Conservation (phyloP, 2,329 filamentous ascomycete genomes). For the Alternaria brassicicola region DNA sequence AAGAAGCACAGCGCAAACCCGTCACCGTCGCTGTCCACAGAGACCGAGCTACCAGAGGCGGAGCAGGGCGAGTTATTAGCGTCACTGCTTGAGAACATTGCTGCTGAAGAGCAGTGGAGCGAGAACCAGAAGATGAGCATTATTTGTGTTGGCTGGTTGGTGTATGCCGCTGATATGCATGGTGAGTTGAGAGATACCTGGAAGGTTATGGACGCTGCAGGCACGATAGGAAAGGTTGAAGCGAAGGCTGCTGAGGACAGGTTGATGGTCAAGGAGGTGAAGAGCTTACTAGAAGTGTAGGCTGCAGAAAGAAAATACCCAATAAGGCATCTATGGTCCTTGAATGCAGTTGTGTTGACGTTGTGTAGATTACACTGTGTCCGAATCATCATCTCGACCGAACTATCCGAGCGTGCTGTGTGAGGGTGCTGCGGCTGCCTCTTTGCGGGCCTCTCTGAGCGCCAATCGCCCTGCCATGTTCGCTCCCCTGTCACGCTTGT, state of each 20-base stretch:
- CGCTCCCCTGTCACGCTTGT: no score
- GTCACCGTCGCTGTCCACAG: conserved; percentile 17
- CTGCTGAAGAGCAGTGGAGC: conserved; percentile 53
- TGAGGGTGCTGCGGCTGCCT: no score
- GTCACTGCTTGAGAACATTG: conserved; percentile 76
- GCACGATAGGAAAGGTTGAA: conserved; percentile 57
- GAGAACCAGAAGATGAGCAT: conserved; percentile 81
- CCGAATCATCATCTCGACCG: no score
- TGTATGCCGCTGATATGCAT: conserved; percentile 71
- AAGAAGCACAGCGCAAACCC: conserved; percentile 53
- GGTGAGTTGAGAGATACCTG: conserved; percentile 83
- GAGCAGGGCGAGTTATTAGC: conserved; percentile 84
- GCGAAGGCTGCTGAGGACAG: conserved; percentile 36
- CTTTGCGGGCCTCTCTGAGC: no score
- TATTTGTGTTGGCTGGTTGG: conserved; percentile 75
- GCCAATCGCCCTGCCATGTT: no score
- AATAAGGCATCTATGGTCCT: no score
- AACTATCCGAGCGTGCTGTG: no score
- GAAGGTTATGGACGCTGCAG: conserved; percentile 74
- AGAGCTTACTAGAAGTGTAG: conserved; percentile 37
- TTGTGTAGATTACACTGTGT: no score
- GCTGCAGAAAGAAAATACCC: no score
- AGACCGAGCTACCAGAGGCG: conserved; percentile 63
- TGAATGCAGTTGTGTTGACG: no score
- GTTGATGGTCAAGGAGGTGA: conserved; percentile 46